Evolutionary conservation across 2,329 filamentous ascomycete genomes (phyloP), one percentile per base, ranked within the genome.

Genomic region (Triangularia setosa): DNA sequence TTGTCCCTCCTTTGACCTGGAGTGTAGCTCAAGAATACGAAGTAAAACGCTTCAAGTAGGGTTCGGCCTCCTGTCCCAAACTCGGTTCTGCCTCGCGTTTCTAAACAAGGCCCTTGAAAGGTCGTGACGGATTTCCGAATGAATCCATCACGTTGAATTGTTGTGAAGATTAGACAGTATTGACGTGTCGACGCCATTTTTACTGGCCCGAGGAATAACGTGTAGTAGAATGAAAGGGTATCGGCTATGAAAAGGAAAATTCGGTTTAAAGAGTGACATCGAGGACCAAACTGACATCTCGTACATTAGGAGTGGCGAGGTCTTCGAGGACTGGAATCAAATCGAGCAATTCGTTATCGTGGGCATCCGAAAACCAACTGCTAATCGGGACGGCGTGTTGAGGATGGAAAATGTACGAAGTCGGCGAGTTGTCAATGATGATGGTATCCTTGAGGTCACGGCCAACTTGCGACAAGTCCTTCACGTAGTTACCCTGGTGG

Each of bases 351-450:
- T 99, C 95, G 79, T 99, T 99, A 81, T 99, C 95, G 79, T 99
- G 95, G 67, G 95, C 95, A 79, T 99, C 95, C 70, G 93, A 97
- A 81, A 99, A 99, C 95, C 95, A 99, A 83, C 94, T 98, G 85
- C 93, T 97, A 80, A 99, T 99, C 25, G 95, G 95, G 58, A 99
- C 94, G 66, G 95, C 95, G 77, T 99, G 95, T 81, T 99, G 94
- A 24, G 95, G 95, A 76, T 99, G 95, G 85, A 99, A 99, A 73
- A 99, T 98, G 81, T 99, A 99, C 12, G 94, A 98, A 4, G 95
- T 99, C 2, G 95, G 95, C 56, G 95, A 98, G 79, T 99, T 99
- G 81, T 99, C 95, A 74, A 99, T 99, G 77, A 99, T 99, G 75
- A 99, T 99, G 21, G 94, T 99, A 75, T 99, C 94, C 77, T 92